Base-by-base conservation (phyloP, 106 monocot species). In the Acorus gramineus region DNA sequence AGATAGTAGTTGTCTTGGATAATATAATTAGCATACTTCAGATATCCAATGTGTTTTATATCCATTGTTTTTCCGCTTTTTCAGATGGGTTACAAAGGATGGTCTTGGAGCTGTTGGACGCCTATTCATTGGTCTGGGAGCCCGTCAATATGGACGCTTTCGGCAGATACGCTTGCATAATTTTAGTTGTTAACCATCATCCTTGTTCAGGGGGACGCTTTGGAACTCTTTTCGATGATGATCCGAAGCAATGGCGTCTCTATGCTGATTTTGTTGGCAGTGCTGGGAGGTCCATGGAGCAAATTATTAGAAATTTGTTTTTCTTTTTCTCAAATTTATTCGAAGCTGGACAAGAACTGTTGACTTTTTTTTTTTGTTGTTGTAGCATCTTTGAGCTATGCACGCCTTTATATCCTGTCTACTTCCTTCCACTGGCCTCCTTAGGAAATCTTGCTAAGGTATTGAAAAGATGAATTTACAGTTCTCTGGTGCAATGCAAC, bases 21-120 rank as follows among this genome's bases (percentile, higher is more conserved):
- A 28, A 28, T 28, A 28, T 28, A 28, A 28, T 28, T 28, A 28
- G 28, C 28, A 28, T 28, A 28, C 28, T 28, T 53, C 44, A 9
- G 3, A 13, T 7, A 61, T 46, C 2, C 7, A 46, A 44, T 53
- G 5, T 62, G 3, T 3, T 53, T 62, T 71, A n/a, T 45, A 44
- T 1, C 51, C 14, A 60, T 68, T 9, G 42, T 69, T 12, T 46
- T 53, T 42, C 42, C 46, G 8, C 56, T 47, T 71, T 68, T 74
- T 47, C 78, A 90, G 95, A 82, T 96, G 95, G 95, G 90, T 96
- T n/a, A 87, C 82, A 61, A 96, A 96, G 74, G 95, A 90, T 82
- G 95, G 95, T 62, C 67, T 96, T 65, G 95, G 95, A 71, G 95
- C 95, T 52, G 53, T 90, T 74, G 95, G 95, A 8, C 95, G 95